phyloP scores from a whole-genome alignment of 768 basidiomycete genomes.

The Mycena maculata region DNA sequence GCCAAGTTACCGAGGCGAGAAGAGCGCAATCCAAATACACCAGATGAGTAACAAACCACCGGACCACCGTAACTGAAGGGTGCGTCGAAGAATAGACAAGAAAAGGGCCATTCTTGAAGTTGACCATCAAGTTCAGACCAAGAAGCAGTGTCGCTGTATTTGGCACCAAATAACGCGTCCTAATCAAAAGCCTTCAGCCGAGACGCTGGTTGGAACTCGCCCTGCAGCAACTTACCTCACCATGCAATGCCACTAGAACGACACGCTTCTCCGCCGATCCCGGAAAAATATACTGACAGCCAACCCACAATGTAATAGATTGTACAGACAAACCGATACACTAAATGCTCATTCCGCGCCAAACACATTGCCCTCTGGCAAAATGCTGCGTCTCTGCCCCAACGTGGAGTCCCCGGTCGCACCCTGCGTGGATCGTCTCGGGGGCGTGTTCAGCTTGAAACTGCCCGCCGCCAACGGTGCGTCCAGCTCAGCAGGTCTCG shows the following conservation, averaged over 20 bases:
- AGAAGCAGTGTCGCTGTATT: no score
- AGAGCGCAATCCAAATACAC: no score
- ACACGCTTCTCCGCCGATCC: conserved; percentile 12
- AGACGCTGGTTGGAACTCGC: no score
- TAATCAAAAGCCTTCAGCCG: no score
- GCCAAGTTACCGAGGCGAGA: no score
- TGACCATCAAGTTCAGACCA: no score
- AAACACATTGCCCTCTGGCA: conserved; percentile 31
- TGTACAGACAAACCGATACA: no score
- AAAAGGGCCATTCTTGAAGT: no score
- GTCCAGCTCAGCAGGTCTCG: conserved; percentile 49
- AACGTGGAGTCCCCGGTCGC: conserved; percentile 12
- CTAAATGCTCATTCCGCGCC: conserved; percentile 22
- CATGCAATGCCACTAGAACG: background rate
- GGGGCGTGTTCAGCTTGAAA: conserved; percentile 57
- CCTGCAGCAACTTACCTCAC: no score
- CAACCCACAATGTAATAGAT: conserved; percentile 1
- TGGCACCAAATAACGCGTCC: conserved; percentile 25
- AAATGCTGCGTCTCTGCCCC: conserved; percentile 30
- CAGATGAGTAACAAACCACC: no score
- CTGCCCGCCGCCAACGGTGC: conserved; percentile 40
- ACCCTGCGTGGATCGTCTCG: conserved; percentile 47
- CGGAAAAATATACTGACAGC: background rate
- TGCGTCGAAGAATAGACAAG: no score
- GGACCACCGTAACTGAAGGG: no score